Evolutionary conservation across 306 rosid genomes (phyloP).

Genomic region (Begonia peltatifolia): DNA sequence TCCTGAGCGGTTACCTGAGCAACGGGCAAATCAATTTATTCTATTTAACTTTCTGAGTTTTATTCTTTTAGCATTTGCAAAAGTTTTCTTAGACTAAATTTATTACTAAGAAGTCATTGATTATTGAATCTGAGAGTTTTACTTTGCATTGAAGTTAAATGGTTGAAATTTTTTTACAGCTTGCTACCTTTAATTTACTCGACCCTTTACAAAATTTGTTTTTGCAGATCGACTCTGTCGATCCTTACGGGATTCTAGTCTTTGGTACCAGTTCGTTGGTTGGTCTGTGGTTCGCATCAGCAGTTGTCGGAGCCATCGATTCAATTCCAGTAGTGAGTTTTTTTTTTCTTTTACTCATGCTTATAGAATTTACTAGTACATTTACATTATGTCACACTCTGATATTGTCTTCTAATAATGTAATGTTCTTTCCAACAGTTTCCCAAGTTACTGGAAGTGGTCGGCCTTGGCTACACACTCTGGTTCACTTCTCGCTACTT

Average conservation of each 20-base stretch:
- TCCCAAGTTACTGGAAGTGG: slow-evolving; percentile 78
- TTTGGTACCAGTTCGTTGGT: slow-evolving; percentile 38
- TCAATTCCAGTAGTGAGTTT: slow-evolving; percentile 68
- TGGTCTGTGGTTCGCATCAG: slow-evolving; percentile 58
- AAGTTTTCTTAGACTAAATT: not conserved
- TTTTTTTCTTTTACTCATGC: not conserved
- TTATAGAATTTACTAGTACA: not conserved
- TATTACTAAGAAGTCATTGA: no score
- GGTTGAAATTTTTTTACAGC: not conserved
- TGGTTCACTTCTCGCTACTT: slow-evolving; percentile 83
- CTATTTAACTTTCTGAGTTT: not conserved
- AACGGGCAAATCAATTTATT: slow-evolving; percentile 3
- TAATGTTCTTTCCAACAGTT: slow-evolving; percentile 24
- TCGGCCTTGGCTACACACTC: slow-evolving; percentile 63
- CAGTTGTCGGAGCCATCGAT: slow-evolving; percentile 65
- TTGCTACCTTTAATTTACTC: not conserved
- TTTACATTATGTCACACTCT: no score
- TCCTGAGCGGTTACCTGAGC: slow-evolving; percentile 50
- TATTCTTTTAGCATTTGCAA: not conserved
- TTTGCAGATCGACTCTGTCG: slow-evolving; percentile 43
- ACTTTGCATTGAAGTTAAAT: no score
- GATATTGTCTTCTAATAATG: not conserved
- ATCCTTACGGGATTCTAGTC: slow-evolving; percentile 20
- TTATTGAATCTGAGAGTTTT: no score
- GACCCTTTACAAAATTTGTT: not conserved